Evolutionary conservation across 305 asterid genomes (phyloP).

Genomic region (Stenogyne calaminthoides): DNA sequence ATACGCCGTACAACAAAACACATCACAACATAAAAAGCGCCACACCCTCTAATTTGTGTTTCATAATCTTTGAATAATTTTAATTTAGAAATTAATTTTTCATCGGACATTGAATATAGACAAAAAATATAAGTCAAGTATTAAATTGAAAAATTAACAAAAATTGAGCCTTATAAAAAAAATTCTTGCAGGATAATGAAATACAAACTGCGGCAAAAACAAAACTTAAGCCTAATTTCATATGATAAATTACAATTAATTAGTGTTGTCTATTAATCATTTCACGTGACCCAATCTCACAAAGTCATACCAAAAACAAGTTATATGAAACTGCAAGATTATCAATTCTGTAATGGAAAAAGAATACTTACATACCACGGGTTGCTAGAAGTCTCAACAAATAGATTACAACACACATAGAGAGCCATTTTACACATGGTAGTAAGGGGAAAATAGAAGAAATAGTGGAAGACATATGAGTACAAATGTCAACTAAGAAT

Average conservation of each 20-base stretch:
- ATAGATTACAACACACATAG: slow-evolving; percentile 39
- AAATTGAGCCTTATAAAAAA: no score
- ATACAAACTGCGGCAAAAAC: no score
- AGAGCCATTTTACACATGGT: slow-evolving; percentile 18
- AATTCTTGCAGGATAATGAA: no score
- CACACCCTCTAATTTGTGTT: no score
- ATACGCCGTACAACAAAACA: no score
- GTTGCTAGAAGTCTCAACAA: slow-evolving; percentile 15
- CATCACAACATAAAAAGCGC: no score
- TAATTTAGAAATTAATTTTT: no score
- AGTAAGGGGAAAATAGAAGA: slow-evolving; percentile 7
- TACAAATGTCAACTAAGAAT: slow-evolving; percentile 14
- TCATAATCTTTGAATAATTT: no score
- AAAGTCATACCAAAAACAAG: neutral
- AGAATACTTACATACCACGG: slow-evolving; percentile 30
- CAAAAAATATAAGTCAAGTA: no score
- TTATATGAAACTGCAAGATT: neutral
- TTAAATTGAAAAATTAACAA: no score
- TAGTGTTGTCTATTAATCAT: neutral
- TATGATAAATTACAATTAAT: neutral
- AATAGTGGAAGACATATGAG: slow-evolving; percentile 28
- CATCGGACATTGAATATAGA: no score
- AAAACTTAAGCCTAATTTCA: neutral
- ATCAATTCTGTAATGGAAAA: neutral
- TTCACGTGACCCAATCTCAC: neutral